Conservation (phyloP, 371 early-diverging fungal species). For the Cladochytrium tenue region DNA sequence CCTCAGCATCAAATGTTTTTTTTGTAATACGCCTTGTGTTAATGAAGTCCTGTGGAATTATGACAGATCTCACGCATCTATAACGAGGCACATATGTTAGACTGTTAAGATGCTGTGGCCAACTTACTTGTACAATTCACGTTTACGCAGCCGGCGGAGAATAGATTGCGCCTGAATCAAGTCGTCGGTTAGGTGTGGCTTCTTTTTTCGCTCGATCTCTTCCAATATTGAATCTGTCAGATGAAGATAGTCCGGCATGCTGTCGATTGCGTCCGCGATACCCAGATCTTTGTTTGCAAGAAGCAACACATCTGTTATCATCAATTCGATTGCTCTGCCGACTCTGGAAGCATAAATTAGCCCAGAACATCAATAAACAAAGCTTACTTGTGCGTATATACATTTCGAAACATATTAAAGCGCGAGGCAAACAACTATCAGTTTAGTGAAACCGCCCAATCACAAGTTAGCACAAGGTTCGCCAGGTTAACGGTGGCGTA, state of each 20-base stretch:
- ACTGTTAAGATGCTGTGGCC: no score
- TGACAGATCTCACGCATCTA: constrained; percentile 11
- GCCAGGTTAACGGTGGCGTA: no score
- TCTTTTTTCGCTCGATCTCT: constrained; percentile 62
- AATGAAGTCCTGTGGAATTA: background rate
- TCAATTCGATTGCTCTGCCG: constrained; percentile 63
- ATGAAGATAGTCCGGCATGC: constrained; percentile 69
- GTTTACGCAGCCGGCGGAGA: no score
- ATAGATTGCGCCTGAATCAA: no score
- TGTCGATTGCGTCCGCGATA: constrained; percentile 70
- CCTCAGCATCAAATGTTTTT: constrained; percentile 2
- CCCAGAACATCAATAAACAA: constrained; percentile 39
- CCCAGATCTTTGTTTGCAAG: constrained; percentile 75
- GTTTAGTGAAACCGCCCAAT: no score
- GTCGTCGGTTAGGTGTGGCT: no score
- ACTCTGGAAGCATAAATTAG: constrained; percentile 18
- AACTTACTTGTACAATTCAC: no score
- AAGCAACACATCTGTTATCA: constrained; percentile 85
- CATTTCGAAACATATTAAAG: constrained; percentile 85
- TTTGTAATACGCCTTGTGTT: constrained; percentile 2
- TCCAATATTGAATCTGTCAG: constrained; percentile 86
- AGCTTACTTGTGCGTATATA: constrained; percentile 84
- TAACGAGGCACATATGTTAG: background rate
- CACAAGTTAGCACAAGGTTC: no score
- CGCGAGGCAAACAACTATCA: constrained; percentile 93